Base-by-base conservation (phyloP, 192 early-diverging fungal species). In the Mortierella antarctica region DNA sequence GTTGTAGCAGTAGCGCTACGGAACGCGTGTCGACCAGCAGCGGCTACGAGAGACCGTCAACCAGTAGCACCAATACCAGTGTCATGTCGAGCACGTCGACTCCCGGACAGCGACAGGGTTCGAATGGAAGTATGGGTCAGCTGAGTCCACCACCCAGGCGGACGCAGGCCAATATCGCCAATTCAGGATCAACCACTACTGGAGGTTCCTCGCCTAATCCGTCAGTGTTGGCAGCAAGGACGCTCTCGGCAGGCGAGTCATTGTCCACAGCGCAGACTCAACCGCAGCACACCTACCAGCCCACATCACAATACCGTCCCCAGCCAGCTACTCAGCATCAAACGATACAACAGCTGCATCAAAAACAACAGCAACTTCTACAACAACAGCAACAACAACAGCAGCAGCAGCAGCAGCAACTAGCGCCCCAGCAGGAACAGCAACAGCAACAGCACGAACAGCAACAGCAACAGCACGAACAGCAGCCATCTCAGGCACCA, bases 401-500 rank as follows among this genome's bases (percentile, higher is more conserved):
- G 1, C 57, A 53, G 31, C 12, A 42, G 40, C 44, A 14, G 49
- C 23, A 47, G 42, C 17, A 17, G 59, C 56, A 48, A 54, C 59
- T 62, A 4, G 59, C 58, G 60, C 59, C 20, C 50, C 41, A 10
- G 46, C 44, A 41, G 44, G 47, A 12, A 44, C 70, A 39, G 2
- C 54, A 44, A 49, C 64, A 62, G 5, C 66, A 67, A 18, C 41
- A 51, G 0, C 52, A 63, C 54, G 62, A 80, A 54, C 77, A 72
- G 17, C 69, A 71, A 14, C 57, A 61, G 15, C 57, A 62, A 23
- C 58, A 54, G 46, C 44, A 44, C 11, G 47, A 79, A 31, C 75
- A 71, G 18, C 63, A 67, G 47, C 62, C 31, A 70, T 18, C 62
- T 50, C 11, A 55, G 63, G 7, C 59, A 63, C 10, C 70, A 62